Conservation (phyloP, 2,329 filamentous ascomycete species). For the Aspergillus amoenus region DNA sequence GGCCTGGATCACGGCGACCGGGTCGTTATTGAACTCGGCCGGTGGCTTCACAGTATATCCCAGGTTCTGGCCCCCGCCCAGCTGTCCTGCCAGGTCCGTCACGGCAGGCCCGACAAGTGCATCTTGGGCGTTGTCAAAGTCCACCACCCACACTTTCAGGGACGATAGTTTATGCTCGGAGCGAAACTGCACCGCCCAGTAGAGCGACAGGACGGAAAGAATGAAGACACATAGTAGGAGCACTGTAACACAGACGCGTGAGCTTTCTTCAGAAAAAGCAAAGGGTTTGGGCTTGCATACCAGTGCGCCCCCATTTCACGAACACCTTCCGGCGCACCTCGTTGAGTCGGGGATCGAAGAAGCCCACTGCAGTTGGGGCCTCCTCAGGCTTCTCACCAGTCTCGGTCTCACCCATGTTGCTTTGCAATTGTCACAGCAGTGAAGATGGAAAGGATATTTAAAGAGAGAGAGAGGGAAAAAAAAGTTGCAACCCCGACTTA, state of each 20-base stretch:
- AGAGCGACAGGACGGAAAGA: conserved; percentile 57
- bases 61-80: conserved; percentile 25
- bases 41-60: conserved; percentile 53
- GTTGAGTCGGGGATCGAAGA: conserved; percentile 29
- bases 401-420: not conserved
- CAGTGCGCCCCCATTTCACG: conserved; percentile 25
- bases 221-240: conserved; percentile 56
- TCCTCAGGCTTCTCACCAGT: conserved; percentile 8
- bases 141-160: conserved; percentile 59
- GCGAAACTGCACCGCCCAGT: conserved; percentile 59
- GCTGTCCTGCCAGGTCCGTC: conserved; percentile 38
- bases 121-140: conserved; percentile 58
- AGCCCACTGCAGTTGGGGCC: conserved; percentile 21
- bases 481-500: not conserved
- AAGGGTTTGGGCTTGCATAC: conserved; percentile 8
- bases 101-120: conserved; percentile 59
- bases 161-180: conserved; percentile 50
- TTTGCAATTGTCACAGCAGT: not conserved
- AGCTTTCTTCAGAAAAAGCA: not conserved
- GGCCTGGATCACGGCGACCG: conserved; percentile 55
- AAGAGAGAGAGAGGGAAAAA: not conserved
- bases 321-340: conserved; percentile 21
- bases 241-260: conserved; percentile 15
- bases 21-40: conserved; percentile 56
- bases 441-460: not conserved